Conservation (phyloP, 495 filamentous ascomycete species). For the Lophiostoma macrostomum region DNA sequence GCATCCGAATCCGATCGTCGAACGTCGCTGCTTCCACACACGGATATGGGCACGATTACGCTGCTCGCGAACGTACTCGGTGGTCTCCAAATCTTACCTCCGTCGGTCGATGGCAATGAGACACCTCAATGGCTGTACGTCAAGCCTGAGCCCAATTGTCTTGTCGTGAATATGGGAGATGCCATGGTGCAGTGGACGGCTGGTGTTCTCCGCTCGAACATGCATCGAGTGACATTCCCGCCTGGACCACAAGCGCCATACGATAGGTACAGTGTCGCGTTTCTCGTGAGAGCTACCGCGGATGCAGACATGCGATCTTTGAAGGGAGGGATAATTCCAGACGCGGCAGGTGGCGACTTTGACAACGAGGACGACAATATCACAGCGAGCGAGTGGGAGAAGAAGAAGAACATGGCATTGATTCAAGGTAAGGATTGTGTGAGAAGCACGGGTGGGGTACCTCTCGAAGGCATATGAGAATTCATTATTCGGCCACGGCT, state of each 20-base stretch:
- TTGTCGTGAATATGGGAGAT: slow-evolving; percentile 18
- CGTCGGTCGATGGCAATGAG: neutral
- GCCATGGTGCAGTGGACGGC: slow-evolving; percentile 10
- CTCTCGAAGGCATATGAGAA: neutral
- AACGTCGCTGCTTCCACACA: slow-evolving; percentile 17
- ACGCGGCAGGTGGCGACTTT: too few species aligned
- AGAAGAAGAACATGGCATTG: slow-evolving; percentile 14
- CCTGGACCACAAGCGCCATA: neutral
- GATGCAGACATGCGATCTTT: slow-evolving; percentile 11
- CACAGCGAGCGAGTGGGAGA: slow-evolving; percentile 20
- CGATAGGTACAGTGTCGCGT: slow-evolving; percentile 19
- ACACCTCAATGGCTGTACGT: neutral
- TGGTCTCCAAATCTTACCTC: slow-evolving; percentile 4
- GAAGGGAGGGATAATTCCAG: too few species aligned
- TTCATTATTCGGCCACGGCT: too few species aligned
- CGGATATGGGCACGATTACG: slow-evolving; percentile 9
- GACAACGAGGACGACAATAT: slow-evolving; percentile 4
- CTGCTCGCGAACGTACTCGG: slow-evolving; percentile 16
- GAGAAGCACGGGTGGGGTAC: slow-evolving; percentile 10
- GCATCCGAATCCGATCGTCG: slow-evolving; percentile 5
- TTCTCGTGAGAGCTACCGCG: slow-evolving; percentile 9
- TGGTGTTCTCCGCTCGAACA: slow-evolving; percentile 3
- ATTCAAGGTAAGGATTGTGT: slow-evolving; percentile 1
- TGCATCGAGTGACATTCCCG: neutral
- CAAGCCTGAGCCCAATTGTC: neutral